Evolutionary conservation across 139 green algal species (phyloP).

Genomic region (Haematococcus lacustris): DNA sequence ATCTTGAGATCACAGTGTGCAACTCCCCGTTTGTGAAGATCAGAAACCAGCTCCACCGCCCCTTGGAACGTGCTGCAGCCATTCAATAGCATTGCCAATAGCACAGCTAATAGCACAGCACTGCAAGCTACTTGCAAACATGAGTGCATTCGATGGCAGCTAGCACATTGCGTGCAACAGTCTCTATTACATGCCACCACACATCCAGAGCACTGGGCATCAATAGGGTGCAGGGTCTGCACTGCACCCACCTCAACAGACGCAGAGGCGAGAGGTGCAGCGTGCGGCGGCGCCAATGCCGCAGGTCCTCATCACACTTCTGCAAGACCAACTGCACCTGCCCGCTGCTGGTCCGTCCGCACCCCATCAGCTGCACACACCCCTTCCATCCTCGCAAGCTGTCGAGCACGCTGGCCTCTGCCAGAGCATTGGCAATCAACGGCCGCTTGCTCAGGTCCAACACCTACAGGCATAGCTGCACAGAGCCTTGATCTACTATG

Average conservation of each 20-base stretch:
- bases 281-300: neutral
- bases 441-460: too few species aligned
- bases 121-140: neutral
- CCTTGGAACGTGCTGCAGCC: conserved; percentile 16
- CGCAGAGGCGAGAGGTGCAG: neutral
- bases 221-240: neutral
- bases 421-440: too few species aligned
- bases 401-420: neutral
- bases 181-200: neutral
- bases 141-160: neutral
- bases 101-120: too few species aligned
- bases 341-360: neutral
- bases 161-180: neutral
- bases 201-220: neutral
- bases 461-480: too few species aligned
- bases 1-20: conserved; percentile 33
- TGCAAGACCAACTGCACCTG: neutral
- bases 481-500: too few species aligned
- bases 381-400: neutral
- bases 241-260: neutral
- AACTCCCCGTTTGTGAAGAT: conserved; percentile 23
- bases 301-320: neutral
- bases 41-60: conserved; percentile 10
- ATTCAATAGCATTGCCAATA: neutral
- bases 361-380: neutral